Evolutionary conservation across 129 eudicot species (phyloP).

Genomic region (Helianthus tuberosus): DNA sequence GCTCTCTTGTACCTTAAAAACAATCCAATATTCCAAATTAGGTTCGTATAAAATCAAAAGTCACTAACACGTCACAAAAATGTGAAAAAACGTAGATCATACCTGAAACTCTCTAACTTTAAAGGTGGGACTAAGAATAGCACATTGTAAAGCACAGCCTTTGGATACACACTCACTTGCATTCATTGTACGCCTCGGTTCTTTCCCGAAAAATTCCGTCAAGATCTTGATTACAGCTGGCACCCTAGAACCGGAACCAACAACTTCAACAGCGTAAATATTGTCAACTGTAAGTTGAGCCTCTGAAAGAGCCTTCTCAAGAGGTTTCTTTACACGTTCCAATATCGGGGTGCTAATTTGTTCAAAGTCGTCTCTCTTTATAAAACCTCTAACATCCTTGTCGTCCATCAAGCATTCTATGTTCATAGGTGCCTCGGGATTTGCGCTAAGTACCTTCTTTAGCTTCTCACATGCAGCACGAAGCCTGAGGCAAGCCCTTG

Average conservation of each 20-base stretch:
- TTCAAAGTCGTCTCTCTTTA: conserved; percentile 91
- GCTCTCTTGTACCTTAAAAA: conserved; percentile 77
- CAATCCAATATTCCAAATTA: conserved; percentile 10
- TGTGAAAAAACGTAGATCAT: neutral
- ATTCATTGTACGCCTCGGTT: conserved; percentile 94
- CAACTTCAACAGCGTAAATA: conserved; percentile 89
- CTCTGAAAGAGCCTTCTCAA: conserved; percentile 87
- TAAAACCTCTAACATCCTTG: conserved; percentile 84
- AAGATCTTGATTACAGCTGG: conserved; percentile 85
- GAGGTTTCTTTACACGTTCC: conserved; percentile 88
- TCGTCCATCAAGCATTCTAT: conserved; percentile 95
- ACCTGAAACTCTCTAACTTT: conserved; percentile 93
- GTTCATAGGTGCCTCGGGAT: conserved; percentile 93
- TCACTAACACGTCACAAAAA: neutral
- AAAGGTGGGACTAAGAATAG: conserved; percentile 88
- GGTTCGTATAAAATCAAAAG: neutral
- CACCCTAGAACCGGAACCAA: conserved; percentile 92
- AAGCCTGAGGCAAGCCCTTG: conserved; percentile 83
- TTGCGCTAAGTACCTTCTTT: conserved; percentile 90
- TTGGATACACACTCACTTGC: conserved; percentile 96
- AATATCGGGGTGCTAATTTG: conserved; percentile 74
- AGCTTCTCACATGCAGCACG: conserved; percentile 87
- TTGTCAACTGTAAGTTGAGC: conserved; percentile 68
- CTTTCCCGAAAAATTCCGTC: conserved; percentile 91
- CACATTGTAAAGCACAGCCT: conserved; percentile 88